phyloP scores from a whole-genome alignment of 805 yeast genomes.

The Kuraishia capsulata region DNA sequence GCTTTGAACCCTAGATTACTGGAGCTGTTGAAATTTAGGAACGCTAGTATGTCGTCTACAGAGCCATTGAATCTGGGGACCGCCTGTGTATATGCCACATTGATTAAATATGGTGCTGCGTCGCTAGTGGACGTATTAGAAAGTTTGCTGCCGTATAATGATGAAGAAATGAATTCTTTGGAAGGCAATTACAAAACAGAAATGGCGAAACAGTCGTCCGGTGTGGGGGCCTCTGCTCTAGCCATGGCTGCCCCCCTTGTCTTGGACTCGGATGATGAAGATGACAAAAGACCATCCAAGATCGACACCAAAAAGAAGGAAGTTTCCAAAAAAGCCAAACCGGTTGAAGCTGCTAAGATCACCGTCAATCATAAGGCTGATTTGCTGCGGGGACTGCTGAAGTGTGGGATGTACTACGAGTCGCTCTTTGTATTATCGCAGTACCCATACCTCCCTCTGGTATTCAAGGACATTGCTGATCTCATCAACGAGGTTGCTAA shows the following conservation, averaged over 20 bases:
- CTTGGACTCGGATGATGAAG: constrained; percentile 48
- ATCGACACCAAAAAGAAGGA: constrained; percentile 4
- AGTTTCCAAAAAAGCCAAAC: not conserved
- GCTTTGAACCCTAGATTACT: not conserved
- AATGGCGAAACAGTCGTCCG: constrained; percentile 44
- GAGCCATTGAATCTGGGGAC: not conserved
- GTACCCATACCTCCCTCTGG: constrained; percentile 51
- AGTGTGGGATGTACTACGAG: constrained; percentile 56
- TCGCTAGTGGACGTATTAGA: constrained; percentile 54
- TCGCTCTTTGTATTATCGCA: constrained; percentile 47
- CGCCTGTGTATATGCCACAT: constrained; percentile 34
- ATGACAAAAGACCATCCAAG: not conserved
- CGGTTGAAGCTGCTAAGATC: not conserved
- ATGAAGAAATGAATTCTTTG: constrained; percentile 21
- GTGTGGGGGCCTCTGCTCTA: constrained; percentile 66
- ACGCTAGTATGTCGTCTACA: not conserved
- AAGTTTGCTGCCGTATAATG: constrained; percentile 38
- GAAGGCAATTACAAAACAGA: constrained; percentile 30
- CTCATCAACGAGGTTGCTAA: constrained; percentile 42
- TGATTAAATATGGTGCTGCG: constrained; percentile 59
- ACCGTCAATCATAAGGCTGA: constrained; percentile 29
- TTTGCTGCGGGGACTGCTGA: constrained; percentile 43
- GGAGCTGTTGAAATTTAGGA: not conserved
- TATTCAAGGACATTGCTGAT: constrained; percentile 38
- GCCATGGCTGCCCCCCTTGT: constrained; percentile 82